Evolutionary conservation across 305 asterid genomes (phyloP), one percentile per base, ranked within the genome.

Genomic region (Stenogyne calaminthoides): DNA sequence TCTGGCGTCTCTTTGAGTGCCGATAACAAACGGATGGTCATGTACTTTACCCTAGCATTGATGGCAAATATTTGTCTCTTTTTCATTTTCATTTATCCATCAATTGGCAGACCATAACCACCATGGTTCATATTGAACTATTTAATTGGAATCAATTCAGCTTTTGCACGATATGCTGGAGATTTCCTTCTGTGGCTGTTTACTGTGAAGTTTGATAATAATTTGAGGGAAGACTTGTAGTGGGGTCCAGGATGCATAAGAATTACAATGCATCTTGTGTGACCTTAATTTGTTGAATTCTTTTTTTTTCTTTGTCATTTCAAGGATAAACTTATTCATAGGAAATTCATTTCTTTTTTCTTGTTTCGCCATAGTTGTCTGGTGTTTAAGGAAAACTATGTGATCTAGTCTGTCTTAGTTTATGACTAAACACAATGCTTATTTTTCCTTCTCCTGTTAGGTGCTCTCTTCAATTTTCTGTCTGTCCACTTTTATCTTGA

Each of bases 361-460:
- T 14, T 56, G 9, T 58, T 56, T 9, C 58, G 3, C 56, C 40
- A 16, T 40, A 25, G 42, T 34, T 9, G 6, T 40, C 51, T 42
- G 15, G 59, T 71, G 64, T 69, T 54, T 34, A 46, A 29, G 32
- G 32, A 36, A 60, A 51, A 75, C 29, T 27, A 34, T 58, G 46
- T 70, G 36, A 36, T 46, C 52, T 46, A 1, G 14, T 49, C 22
- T 58, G 40, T 12, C 40, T 12, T 29, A 58, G 64, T 58, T 7
- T 29, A n/a, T 25, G 11, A 58, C 14, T 25, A 5, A 22, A 34
- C 40, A 39, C 46, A 37, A 54, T 49, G 56, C 56, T 49, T 49
- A 49, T 15, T 15, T 49, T 22, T 9, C 15, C 15, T 37, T 64
- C 57, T 14, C 29, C 39, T 9, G 52, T n/a, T 66, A 7, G 60